phyloP scores from a whole-genome alignment of 768 basidiomycete species.

The Podaxis rugospora region DNA sequence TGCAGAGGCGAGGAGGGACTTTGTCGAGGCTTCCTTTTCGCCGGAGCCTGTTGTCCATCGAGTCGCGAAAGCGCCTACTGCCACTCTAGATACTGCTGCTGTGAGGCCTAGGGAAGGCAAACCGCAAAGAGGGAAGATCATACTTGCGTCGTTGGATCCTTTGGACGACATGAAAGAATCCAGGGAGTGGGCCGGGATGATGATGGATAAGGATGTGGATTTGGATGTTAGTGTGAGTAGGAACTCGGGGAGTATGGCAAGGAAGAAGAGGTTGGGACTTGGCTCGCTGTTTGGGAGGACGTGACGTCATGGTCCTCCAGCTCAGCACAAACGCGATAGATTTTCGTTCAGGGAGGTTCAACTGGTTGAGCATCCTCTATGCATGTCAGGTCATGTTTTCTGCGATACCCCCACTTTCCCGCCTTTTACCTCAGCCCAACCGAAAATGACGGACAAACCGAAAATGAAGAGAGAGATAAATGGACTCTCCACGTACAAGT shows the following conservation, averaged over 20 bases:
- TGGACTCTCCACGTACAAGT: neutral
- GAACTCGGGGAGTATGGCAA: neutral
- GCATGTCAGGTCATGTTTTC: neutral
- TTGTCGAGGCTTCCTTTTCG: conserved; percentile 29
- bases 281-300: conserved; percentile 9
- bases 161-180: conserved; percentile 2
- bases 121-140: conserved; percentile 4
- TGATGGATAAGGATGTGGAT: conserved; percentile 48
- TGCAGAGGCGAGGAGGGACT: conserved; percentile 20
- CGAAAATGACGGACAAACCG: neutral
- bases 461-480: neutral
- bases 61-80: neutral
- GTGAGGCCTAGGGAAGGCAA: neutral
- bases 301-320: neutral
- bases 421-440: neutral
- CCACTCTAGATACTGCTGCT: neutral
- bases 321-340: too few relatives aligned
- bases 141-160: conserved; percentile 4
- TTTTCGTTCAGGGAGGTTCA: neutral
- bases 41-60: conserved; percentile 16
- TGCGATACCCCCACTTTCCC: neutral
- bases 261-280: conserved; percentile 8
- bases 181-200: conserved; percentile 3
- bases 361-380: neutral
- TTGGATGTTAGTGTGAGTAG: conserved; percentile 81